phyloP scores from a whole-genome alignment of 2,329 filamentous ascomycete genomes.

The Nothopassalora personata region DNA sequence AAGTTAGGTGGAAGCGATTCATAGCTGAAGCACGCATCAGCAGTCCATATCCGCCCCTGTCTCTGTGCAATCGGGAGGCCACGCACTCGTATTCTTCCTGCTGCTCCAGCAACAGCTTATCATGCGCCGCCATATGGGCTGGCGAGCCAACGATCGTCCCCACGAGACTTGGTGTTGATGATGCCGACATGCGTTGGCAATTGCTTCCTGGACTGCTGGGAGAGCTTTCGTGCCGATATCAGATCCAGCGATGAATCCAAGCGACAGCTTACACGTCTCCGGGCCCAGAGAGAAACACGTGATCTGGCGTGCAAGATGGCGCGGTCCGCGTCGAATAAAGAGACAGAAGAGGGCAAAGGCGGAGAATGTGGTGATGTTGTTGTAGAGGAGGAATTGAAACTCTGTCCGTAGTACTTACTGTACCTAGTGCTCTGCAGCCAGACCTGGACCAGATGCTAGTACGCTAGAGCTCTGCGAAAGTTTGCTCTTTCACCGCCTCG shows the following conservation, averaged over 20 bases:
- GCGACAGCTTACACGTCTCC: not conserved
- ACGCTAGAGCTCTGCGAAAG: not conserved
- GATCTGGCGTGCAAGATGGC: not conserved
- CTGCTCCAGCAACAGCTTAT: slow-evolving; percentile 29
- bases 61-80: not conserved
- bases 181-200: slow-evolving; percentile 14
- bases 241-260: not conserved
- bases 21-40: slow-evolving; percentile 55
- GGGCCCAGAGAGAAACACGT: not conserved
- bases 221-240: not conserved
- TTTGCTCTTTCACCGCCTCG: not conserved
- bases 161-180: slow-evolving; percentile 15
- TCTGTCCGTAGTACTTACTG: not conserved
- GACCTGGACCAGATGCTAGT: not conserved
- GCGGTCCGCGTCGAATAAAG: not conserved
- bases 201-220: not conserved
- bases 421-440: not conserved
- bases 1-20: slow-evolving; percentile 92
- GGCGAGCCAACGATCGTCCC: slow-evolving; percentile 13
- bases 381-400: not conserved
- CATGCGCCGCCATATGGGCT: slow-evolving; percentile 28
- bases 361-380: not conserved
- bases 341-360: not conserved
- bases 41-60: not conserved
- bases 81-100: slow-evolving; percentile 36